These are phyloP conservation scores for Laburnicola sp. DNA, from an alignment of 2,329 filamentous ascomycete genomes.

Conservation along the genomic window DNA sequence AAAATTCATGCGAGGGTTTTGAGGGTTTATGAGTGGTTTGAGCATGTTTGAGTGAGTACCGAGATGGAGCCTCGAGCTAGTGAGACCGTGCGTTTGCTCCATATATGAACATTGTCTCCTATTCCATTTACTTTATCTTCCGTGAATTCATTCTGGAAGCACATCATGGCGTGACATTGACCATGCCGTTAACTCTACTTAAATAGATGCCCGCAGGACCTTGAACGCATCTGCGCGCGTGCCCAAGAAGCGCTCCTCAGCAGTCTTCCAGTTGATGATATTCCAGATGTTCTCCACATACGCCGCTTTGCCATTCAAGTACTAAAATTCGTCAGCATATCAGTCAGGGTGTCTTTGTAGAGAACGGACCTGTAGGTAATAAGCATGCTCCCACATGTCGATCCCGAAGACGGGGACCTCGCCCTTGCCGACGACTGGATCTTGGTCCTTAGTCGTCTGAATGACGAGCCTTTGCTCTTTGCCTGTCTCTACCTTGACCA, in stretches of 20 bases:
- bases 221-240: constrained; percentile 45
- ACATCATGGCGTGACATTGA: background rate
- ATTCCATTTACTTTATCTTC: constrained; percentile 27
- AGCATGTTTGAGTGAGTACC: constrained; percentile 44
- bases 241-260: constrained; percentile 64
- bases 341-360: background rate
- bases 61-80: too few species aligned
- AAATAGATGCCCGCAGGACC: constrained; percentile 43
- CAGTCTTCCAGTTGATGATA: constrained; percentile 75
- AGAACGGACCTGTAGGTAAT: constrained; percentile 72
- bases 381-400: constrained; percentile 94
- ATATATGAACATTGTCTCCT: too few species aligned
- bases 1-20: constrained; percentile 11
- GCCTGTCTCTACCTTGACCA: constrained; percentile 68
- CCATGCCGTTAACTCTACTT: background rate
- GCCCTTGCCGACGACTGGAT: constrained; percentile 65
- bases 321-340: constrained; percentile 51
- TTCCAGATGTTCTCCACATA: constrained; percentile 79
- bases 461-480: constrained; percentile 62
- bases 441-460: constrained; percentile 83
- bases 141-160: background rate
- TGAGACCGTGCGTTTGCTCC: too few species aligned
- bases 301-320: constrained; percentile 73
- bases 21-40: constrained; percentile 38
- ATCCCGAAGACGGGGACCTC: constrained; percentile 74